Evolutionary conservation across 2,329 filamentous ascomycete genomes (phyloP), one percentile per base, ranked within the genome.

Genomic region (Monosporascus sp.): DNA sequence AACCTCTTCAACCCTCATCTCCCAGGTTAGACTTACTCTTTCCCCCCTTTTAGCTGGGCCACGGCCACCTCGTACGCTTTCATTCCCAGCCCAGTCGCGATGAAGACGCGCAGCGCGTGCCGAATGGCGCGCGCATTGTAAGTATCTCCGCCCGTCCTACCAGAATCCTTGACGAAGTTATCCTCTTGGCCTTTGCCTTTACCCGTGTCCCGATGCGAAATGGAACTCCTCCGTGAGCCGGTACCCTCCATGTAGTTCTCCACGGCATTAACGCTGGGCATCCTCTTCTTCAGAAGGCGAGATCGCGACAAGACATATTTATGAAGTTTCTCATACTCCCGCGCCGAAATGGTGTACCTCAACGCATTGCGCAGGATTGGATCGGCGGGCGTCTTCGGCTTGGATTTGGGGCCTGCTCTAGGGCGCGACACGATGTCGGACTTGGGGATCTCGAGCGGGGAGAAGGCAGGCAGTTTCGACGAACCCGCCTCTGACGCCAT

Each of bases 241-340:
- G 44, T 56, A 57, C 77, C 79, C 46, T 74, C 70, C 61, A 74
- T 82, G 72, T 65, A 88, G 70, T 63, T 79, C 71, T 74, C 78
- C 39, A 86, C 80, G 37, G 76, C 73, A 45, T 75, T 76, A 14
- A 83, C 80, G 17, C 74, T 78, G 1, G 83, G 83, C 7, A 79
- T 76, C 27, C 77, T 74, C 57, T 76, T 74, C 50, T 77, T 77
- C 37, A 87, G 70, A 7, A 80, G 68, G 50, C 77, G 77, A 45
- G 89, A 87, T 47, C 87, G 84, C 56, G 89, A 90, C 49, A 94
- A 79, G 50, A 96, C 80, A 66, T 92, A 91, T 65, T 87, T 86
- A 70, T 96, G 90, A 18, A 97, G 81, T 1, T 87, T 76, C 60
- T 89, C 86, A 71, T 97, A 97, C 70, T 97, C 92, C 69, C 87